Evolutionary conservation across 1,139 yeast species (phyloP), one percentile per base, ranked within the genome.

Genomic region (Yamadazyma membranifaciens): DNA sequence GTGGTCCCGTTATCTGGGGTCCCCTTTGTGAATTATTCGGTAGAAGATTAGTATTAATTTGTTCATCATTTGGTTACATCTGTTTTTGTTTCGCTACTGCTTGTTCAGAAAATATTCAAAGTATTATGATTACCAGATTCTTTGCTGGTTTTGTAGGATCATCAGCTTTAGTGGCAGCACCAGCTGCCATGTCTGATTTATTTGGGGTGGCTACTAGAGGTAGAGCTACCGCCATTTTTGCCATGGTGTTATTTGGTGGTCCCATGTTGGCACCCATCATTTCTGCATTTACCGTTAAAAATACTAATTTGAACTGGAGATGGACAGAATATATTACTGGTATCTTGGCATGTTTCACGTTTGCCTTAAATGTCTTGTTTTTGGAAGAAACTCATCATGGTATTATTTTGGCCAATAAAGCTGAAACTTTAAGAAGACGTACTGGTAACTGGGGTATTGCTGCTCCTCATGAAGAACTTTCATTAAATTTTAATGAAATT

Each of bases 401-500:
- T 5, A 47, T 65, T 48, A 68, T 85, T 40, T 62, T 85, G 45
- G 80, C 74, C 22, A 49, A 63, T n/a, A 83, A 82, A 60, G 92
- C 92, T 3, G 75, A 72, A 49, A 60, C 57, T 33, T 72, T 84
- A 53, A 78, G 87, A 57, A 69, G 79, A 55, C 56, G 75, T 55
- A 69, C 75, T 3, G 72, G 73, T 1, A 80, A 76, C 58, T 86
- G 95, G 95, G 88, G 88, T 31, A 83, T 87, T 40, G 81, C 79
- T 55, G 95, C 96, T 17, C 83, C 94, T 4, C 92, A 84, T 55
- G 95, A 87, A 57, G 85, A 81, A 51, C 75, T 81, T 42, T 73
- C 74, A 40, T 66, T 87, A 37, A 70, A 81, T 28, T 43, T 87
- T 34, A 72, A 71, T 53, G 91, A 83, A 52, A 80, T 88, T 47